A percentile compares a stretch with the other conserved stretches of the same genome.
phyloP scores from a whole-genome alignment of 768 basidiomycete species.

The Auricularia sp. region DNA sequence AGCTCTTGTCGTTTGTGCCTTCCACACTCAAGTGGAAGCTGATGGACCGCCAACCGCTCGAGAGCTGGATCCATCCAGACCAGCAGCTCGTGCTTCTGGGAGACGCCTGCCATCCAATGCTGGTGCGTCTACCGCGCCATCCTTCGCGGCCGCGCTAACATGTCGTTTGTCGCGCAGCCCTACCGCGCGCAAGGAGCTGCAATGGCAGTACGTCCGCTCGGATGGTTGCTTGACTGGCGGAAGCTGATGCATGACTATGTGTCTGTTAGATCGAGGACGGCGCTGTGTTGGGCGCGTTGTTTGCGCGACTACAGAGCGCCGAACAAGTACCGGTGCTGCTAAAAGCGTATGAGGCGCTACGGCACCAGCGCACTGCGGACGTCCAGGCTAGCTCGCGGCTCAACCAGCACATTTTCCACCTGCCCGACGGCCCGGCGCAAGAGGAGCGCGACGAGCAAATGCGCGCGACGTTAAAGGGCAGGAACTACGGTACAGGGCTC shows the following conservation, averaged over 20 bases:
- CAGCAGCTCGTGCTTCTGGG: slow-evolving; percentile 39
- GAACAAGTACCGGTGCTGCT: slow-evolving; percentile 25
- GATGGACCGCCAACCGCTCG: slow-evolving; percentile 38
- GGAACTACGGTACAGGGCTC: background rate
- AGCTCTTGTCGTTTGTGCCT: slow-evolving; percentile 36
- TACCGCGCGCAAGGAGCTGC: slow-evolving; percentile 48
- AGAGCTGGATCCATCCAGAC: slow-evolving; percentile 37
- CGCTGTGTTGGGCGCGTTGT: slow-evolving; percentile 38
- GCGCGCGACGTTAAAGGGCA: slow-evolving; percentile 35
- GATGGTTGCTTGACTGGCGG: too few species aligned
- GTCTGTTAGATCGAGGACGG: slow-evolving; percentile 32
- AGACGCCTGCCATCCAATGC: slow-evolving; percentile 50
- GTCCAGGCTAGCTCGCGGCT: slow-evolving; percentile 41
- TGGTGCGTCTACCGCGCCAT: slow-evolving; percentile 13
- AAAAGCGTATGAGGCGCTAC: slow-evolving; percentile 42
- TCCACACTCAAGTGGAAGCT: slow-evolving; percentile 38
- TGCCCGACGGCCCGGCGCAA: slow-evolving; percentile 46
- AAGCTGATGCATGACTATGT: background rate
- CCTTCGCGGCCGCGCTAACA: background rate
- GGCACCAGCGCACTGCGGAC: slow-evolving; percentile 37
- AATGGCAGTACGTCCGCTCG: slow-evolving; percentile 23
- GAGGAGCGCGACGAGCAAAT: slow-evolving; percentile 41
- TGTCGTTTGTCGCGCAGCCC: slow-evolving; percentile 19
- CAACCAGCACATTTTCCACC: slow-evolving; percentile 47
- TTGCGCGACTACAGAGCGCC: slow-evolving; percentile 35